These are phyloP conservation scores for Cucurbita moschata DNA, from an alignment of 306 rosid genomes.

Conservation along the genomic window DNA sequence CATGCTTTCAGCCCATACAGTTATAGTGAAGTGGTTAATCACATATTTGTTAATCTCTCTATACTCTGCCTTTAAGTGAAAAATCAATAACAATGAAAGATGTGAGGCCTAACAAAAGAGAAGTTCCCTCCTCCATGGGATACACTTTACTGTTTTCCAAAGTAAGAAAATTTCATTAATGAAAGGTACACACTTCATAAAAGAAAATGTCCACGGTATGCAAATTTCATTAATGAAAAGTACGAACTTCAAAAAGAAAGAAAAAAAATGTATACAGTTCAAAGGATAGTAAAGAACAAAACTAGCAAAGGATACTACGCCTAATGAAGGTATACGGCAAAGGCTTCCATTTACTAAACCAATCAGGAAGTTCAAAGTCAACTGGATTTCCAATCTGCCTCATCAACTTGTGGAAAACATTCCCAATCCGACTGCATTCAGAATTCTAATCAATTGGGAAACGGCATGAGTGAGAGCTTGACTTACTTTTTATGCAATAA, in stretches of 20 bases:
- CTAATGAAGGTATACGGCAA: conserved; percentile 50
- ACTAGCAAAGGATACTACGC: conserved; percentile 75
- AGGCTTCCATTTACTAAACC: conserved; percentile 43
- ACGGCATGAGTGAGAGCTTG: conserved; percentile 11
- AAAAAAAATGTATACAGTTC: not conserved
- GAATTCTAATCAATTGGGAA: conserved; percentile 35
- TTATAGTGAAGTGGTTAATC: not conserved
- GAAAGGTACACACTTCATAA: not conserved
- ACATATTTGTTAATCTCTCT: not conserved
- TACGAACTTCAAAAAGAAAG: not conserved
- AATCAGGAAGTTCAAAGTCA: conserved; percentile 82
- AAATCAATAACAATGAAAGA: not conserved
- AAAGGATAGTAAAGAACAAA: not conserved
- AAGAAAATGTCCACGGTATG: not conserved
- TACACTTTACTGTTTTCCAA: not conserved
- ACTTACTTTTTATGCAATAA: not conserved
- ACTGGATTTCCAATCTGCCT: conserved; percentile 56
- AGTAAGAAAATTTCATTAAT: not conserved
- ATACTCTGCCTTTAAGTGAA: not conserved
- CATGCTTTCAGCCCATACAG: not conserved
- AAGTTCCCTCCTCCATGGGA: not conserved
- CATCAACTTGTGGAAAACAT: conserved; percentile 57
- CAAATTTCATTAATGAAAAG: not conserved
- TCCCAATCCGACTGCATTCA: conserved; percentile 35
- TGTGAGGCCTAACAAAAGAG: not conserved